Base-by-base conservation (phyloP, 805 yeast species). In the Grigorovia transvaalensis region DNA sequence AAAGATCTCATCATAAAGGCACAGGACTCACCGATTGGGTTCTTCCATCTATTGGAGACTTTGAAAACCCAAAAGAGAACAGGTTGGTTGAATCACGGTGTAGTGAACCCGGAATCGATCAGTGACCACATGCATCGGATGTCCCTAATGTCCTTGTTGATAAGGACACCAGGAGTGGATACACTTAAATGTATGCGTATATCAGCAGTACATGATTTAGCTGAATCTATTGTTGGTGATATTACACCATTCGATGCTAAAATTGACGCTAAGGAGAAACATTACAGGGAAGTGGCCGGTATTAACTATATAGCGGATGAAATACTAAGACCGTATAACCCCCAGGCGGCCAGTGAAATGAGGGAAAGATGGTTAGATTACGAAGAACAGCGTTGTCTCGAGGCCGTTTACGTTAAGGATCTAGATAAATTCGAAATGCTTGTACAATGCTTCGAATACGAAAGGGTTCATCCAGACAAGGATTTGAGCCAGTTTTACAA, bases 101-200 rank as follows among this genome's bases (percentile, higher is more conserved):
- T 73, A 18, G 69, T 75, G 62, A 80, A 79, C 60, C 71, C 76
- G 53, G 77, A 89, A 67, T 79, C 86, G 46, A 88, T 89, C 49
- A 78, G 88, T 15, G 97, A 90, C 68, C 97, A 91, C 68, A 90
- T 90, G 96, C 90, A 91, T 65, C 75, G 99, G 53, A 90, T 91
- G 96, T 81, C 88, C 4, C 72, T 91, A 20, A 81, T 89, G 50
- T 74, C 91, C 17, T 78, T 88, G 83, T 67, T 88, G 18, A 74
- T 88, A 44, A 68, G 70, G 35, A 68, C 74, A 46, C 66, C 67
- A 17, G 69, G 71, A 1, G 72, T 85, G 41, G 81, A 86, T 66
- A 72, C 78, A 27, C 75, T 77, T 53, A 79, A 79, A 59, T 88
- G 96, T 72, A 84, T 82, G 53, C 84, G 85, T 68, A 89, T 91